These are phyloP conservation scores for Linanthus parryae DNA, from an alignment of 148 eudicot species.

Conservation along the genomic window DNA sequence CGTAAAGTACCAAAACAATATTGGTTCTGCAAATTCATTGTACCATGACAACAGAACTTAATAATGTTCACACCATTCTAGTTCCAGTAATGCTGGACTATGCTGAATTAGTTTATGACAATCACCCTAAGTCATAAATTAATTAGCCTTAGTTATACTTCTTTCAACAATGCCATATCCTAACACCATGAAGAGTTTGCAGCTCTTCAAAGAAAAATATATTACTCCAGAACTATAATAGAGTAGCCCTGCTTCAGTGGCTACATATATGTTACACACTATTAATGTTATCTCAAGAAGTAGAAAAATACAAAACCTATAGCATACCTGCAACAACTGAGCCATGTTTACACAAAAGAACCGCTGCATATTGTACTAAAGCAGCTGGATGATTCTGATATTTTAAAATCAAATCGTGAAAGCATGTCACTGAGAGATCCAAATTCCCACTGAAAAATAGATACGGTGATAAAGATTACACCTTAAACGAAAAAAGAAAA, in stretches of 20 bases:
- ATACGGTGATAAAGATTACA: slow-evolving; percentile 9
- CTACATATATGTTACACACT: slow-evolving; percentile 4
- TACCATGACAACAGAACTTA: too few relatives aligned
- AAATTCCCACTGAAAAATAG: slow-evolving; percentile 60
- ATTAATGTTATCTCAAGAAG: slow-evolving; percentile 5
- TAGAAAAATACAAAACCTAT: slow-evolving; percentile 2
- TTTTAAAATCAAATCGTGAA: slow-evolving; percentile 72
- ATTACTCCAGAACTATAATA: slow-evolving; percentile 1
- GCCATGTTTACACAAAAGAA: slow-evolving; percentile 75
- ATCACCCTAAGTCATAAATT: too few relatives aligned
- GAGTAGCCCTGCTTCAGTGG: neutral
- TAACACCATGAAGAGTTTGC: neutral
- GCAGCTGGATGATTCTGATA: slow-evolving; percentile 94
- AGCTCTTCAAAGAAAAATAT: neutral
- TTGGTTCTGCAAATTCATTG: too few relatives aligned
- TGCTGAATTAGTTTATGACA: too few relatives aligned
- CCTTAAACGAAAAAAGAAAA: too few relatives aligned
- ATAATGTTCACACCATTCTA: too few relatives aligned
- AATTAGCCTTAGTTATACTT: slow-evolving; percentile 1
- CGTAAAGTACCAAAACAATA: too few relatives aligned
- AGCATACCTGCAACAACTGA: slow-evolving; percentile 78
- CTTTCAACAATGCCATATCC: too few relatives aligned
- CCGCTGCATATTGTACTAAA: slow-evolving; percentile 83
- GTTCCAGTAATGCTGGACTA: too few relatives aligned
- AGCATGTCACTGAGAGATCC: slow-evolving; percentile 77